Evolutionary conservation across 768 basidiomycete genomes (phyloP), one percentile per base, ranked within the genome.

Genomic region (Leccinum disarticulatum): DNA sequence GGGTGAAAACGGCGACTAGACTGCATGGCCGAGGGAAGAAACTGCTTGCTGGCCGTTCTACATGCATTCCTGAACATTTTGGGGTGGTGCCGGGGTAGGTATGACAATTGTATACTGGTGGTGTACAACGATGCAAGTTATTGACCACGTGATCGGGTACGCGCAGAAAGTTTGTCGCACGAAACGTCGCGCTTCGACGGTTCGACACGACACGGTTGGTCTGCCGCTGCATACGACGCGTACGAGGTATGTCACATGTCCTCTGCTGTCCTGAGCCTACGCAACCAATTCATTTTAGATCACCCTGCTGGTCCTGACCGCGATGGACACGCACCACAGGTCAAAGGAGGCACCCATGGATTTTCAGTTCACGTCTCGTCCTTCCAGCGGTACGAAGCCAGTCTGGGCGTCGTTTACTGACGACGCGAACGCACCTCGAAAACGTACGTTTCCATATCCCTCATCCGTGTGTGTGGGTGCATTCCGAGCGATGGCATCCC

Each of bases 261-360:
- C 46, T 49, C 41, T 47, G 17, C 10, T 38, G 38, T 61, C 28
- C 38, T 22, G 36, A 48, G 31, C 51, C 51, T 9, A 47, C 47
- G 8, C 2, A 53, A 25, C 33, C 3, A 17, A 51, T 19, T n/a
- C 1, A 8, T 48, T 57, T 52, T n/a, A 60, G 57, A 28, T 27
- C 14, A 17, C 19, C 49, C 19, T 41, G 38, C 60, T 33, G 28
- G 35, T 57, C 35, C 22, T 58, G 49, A 53, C 51, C 58, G 54
- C 41, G 22, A 73, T 74, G 73, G 64, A 68, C 61, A 46, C 57
- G 62, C 72, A 61, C 25, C 61, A 58, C 56, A 81, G 87, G 66
- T 88, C 87, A 13, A 90, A 78, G 52, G 92, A 93, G 69, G 89
- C 87, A 3, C 92, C 92, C 4, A 94, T 94, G 92, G 91, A 94